phyloP scores from a whole-genome alignment of 2,329 filamentous ascomycete species.

The Hymenoscyphus infarciens region DNA sequence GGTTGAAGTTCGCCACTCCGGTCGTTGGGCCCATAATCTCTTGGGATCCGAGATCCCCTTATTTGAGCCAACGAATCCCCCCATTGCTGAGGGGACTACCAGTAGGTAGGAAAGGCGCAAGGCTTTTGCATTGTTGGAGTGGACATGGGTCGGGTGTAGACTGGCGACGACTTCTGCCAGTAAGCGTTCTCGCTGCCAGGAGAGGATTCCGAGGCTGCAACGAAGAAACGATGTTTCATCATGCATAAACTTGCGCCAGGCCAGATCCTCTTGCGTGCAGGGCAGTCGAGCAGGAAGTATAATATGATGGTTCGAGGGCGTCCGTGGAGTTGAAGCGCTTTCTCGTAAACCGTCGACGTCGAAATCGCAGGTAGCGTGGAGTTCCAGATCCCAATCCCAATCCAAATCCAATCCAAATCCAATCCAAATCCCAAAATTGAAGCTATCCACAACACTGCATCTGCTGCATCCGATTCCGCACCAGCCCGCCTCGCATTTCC shows the following conservation, averaged over 20 bases:
- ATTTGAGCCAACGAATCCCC: background rate
- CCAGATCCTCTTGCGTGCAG: background rate
- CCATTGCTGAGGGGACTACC: background rate
- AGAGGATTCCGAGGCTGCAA: slow-evolving; percentile 1
- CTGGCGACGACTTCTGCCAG: background rate
- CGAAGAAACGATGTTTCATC: background rate
- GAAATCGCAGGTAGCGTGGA: background rate
- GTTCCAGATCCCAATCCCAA: no score
- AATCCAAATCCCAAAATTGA: background rate
- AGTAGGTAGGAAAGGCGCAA: background rate
- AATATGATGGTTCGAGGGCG: background rate
- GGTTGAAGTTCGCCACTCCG: background rate
- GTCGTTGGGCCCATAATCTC: background rate
- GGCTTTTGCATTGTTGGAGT: background rate
- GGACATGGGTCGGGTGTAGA: background rate
- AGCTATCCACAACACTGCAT: background rate
- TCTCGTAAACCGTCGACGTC: background rate
- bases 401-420: background rate
- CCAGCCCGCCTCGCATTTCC: background rate
- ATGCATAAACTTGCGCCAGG: slow-evolving; percentile 1
- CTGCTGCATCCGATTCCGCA: background rate
- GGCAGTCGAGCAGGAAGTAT: background rate
- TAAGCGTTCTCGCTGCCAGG: background rate
- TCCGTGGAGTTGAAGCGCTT: background rate
- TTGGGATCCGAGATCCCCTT: no score